A percentile compares a stretch with the other conserved stretches of the same genome.
Evolutionary conservation across 2,329 filamentous ascomycete genomes (phyloP).

Genomic region (Colletotrichum cuscutae): DNA sequence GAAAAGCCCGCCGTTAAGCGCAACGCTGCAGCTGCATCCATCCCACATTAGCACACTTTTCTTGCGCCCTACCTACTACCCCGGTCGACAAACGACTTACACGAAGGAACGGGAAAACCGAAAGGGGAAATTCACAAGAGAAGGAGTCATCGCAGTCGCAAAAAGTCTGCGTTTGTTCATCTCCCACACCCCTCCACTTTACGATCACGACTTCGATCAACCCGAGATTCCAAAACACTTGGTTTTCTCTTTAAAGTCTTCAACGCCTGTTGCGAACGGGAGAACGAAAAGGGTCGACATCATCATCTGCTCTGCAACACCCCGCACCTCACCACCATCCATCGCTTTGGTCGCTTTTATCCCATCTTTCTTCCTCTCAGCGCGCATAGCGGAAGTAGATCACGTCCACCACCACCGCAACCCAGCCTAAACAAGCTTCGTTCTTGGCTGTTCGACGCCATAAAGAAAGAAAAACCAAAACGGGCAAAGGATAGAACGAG

Average conservation of each 20-base stretch:
- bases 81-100: background rate
- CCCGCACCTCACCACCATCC: background rate
- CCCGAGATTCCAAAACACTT: background rate
- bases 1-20: constrained; percentile 11
- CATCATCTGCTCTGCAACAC: background rate
- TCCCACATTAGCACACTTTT: background rate
- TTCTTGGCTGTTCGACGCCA: constrained; percentile 7
- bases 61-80: background rate
- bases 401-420: background rate
- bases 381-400: constrained; percentile 5
- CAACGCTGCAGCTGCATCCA: constrained; percentile 1
- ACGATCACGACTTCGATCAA: background rate
- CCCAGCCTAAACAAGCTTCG: constrained; percentile 9
- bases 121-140: background rate
- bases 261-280: background rate
- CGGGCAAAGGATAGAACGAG: background rate
- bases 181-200: no score
- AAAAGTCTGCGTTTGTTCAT: background rate
- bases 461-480: background rate
- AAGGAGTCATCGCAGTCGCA: constrained; percentile 4
- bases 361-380: background rate
- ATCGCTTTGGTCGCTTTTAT: constrained; percentile 4
- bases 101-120: background rate
- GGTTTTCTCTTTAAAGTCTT: background rate
- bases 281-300: background rate